Percentiles rank a stretch among this genome's conserved stretches.
These are phyloP conservation scores for Halophytophthora batemanensis DNA, from an alignment of 352 stramenopile genomes.

Conservation along the genomic window DNA sequence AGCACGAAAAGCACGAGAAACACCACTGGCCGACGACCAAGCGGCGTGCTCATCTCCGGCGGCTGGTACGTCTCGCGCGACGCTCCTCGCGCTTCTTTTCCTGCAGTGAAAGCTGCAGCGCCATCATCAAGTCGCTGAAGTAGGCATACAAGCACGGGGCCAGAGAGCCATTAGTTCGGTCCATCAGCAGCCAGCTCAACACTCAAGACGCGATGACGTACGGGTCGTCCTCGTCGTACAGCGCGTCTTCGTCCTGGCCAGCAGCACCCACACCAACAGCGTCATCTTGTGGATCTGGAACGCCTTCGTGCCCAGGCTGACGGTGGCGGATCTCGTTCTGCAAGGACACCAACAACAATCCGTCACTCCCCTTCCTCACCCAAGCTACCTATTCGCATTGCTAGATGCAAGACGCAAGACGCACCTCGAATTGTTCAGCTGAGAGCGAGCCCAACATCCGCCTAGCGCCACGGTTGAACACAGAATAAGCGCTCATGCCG, in stretches of 20 bases:
- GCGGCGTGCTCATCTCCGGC: constrained; percentile 25
- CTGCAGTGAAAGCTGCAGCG: constrained; percentile 54
- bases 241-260: constrained; percentile 17
- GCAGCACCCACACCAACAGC: neutral
- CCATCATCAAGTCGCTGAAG: constrained; percentile 46
- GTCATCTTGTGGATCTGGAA: constrained; percentile 3
- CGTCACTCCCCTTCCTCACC: neutral
- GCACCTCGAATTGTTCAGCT: constrained; percentile 81
- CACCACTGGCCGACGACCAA: neutral
- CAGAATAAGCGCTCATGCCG: constrained; percentile 74
- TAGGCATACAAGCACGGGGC: constrained; percentile 1
- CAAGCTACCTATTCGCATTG: neutral
- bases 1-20: constrained; percentile 1
- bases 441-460: constrained; percentile 80
- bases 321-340: constrained; percentile 81
- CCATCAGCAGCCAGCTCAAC: neutral
- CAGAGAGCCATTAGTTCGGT: constrained; percentile 1
- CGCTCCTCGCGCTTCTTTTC: constrained; percentile 66
- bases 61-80: constrained; percentile 32
- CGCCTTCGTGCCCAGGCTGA: constrained; percentile 25
- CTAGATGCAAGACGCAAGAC: constrained; percentile 11
- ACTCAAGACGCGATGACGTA: constrained; percentile 21
- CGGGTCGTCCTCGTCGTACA: constrained; percentile 44
- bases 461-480: constrained; percentile 69
- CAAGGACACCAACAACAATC: neutral